These are phyloP conservation scores for Aspergillus intermedius DNA, from an alignment of 2,329 filamentous ascomycete species.

Conservation along the genomic window DNA sequence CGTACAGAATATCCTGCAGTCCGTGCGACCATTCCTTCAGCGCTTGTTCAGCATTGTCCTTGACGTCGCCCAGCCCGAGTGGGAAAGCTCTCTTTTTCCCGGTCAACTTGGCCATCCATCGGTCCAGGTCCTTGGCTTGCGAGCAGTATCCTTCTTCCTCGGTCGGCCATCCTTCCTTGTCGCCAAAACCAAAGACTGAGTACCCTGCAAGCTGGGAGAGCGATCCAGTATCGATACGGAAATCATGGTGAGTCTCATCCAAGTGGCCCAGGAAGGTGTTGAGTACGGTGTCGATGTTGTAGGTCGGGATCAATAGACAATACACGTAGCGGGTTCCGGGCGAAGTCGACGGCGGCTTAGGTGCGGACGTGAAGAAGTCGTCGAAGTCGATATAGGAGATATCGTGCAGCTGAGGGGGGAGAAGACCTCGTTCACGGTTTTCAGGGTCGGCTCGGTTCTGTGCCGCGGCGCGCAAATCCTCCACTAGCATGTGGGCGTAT, in stretches of 20 bases:
- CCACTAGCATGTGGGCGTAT: slow-evolving; percentile 59
- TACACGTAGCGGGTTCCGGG: slow-evolving; percentile 64
- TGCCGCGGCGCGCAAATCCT: slow-evolving; percentile 45
- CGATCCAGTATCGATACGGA: slow-evolving; percentile 86
- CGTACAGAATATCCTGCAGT: slow-evolving; percentile 62
- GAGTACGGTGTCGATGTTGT: slow-evolving; percentile 90
- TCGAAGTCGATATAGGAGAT: slow-evolving; percentile 85
- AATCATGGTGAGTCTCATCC: slow-evolving; percentile 90
- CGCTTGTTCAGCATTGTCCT: slow-evolving; percentile 60
- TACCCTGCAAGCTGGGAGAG: slow-evolving; percentile 73
- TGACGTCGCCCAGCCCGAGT: slow-evolving; percentile 79
- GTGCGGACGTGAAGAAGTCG: slow-evolving; percentile 77
- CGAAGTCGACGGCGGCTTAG: slow-evolving; percentile 50
- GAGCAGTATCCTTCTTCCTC: slow-evolving; percentile 89
- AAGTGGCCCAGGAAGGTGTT: slow-evolving; percentile 82
- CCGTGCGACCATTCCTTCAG: slow-evolving; percentile 74
- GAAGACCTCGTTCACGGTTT: slow-evolving; percentile 29
- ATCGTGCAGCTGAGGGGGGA: slow-evolving; percentile 63
- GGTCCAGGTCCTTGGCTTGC: slow-evolving; percentile 83
- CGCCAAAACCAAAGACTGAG: slow-evolving; percentile 89
- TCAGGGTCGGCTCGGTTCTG: slow-evolving; percentile 18
- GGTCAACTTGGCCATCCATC: slow-evolving; percentile 95
- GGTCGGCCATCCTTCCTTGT: slow-evolving; percentile 84
- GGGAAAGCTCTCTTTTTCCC: slow-evolving; percentile 80
- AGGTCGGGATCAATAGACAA: slow-evolving; percentile 76